Conservation (phyloP, 1,284 basidiomycete genomes). For the Naganishia cerealis region DNA sequence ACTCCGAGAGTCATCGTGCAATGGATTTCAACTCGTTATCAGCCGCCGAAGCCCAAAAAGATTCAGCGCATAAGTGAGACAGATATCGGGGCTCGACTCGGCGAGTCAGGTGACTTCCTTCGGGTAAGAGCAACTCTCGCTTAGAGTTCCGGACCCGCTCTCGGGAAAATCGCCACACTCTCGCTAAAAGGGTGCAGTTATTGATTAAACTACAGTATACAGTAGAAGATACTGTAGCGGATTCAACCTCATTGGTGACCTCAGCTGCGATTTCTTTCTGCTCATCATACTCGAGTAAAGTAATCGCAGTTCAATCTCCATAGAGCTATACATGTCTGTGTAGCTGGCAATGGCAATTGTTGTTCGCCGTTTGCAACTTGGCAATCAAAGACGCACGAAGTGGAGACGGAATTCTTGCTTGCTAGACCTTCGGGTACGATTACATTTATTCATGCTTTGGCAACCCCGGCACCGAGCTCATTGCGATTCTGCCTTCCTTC, state of each 20-base stretch:
- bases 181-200: constrained; percentile 15
- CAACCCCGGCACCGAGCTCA: constrained; percentile 41
- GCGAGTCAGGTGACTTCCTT: constrained; percentile 17
- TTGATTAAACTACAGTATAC: neutral
- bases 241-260: too few species aligned
- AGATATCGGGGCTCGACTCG: constrained; percentile 10
- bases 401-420: neutral
- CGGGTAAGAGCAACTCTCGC: constrained; percentile 13
- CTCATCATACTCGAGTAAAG: too few species aligned
- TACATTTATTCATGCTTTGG: constrained; percentile 4
- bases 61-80: constrained; percentile 4
- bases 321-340: too few species aligned
- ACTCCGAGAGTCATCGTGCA: neutral
- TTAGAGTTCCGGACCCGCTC: constrained; percentile 3
- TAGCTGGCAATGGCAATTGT: too few species aligned
- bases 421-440: neutral
- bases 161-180: constrained; percentile 13
- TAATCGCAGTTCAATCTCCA: too few species aligned
- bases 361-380: neutral
- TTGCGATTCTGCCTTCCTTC: constrained; percentile 53
- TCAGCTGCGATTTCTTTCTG: too few species aligned
- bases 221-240: neutral
- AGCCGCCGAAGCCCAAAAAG: neutral
- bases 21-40: neutral
- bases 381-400: neutral